These are phyloP conservation scores for Ophiostoma tasmaniense DNA, from an alignment of 2,329 filamentous ascomycete genomes.

Conservation along the genomic window DNA sequence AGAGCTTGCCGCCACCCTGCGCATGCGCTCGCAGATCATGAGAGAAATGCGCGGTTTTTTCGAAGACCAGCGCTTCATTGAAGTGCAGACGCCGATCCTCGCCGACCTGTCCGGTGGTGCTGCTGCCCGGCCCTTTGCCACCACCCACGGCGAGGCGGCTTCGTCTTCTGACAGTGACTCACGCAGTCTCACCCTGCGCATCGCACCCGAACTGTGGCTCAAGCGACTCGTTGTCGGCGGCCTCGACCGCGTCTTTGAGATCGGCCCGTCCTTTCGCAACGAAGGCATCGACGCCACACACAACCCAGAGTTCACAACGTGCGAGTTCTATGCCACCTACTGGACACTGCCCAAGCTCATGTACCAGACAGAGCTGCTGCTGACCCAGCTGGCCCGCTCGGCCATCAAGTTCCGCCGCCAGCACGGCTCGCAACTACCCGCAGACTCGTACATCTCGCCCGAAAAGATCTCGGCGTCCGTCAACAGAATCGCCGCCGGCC, in stretches of 20 bases:
- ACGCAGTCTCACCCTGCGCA: conserved; percentile 58
- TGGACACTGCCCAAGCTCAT: conserved; percentile 69
- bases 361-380: conserved; percentile 61
- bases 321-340: conserved; percentile 91
- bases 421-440: background rate
- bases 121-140: conserved; percentile 77
- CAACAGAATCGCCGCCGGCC: conserved; percentile 11
- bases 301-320: conserved; percentile 95
- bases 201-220: conserved; percentile 91
- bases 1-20: conserved; percentile 51
- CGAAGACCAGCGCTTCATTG: conserved; percentile 62
- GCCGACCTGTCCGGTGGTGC: conserved; percentile 79
- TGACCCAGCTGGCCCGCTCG: conserved; percentile 45
- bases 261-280: conserved; percentile 86
- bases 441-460: conserved; percentile 22
- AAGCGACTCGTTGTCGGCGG: conserved; percentile 87
- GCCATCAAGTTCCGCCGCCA: conserved; percentile 26
- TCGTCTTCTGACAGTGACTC: background rate
- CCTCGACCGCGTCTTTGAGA: conserved; percentile 83
- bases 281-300: conserved; percentile 87
- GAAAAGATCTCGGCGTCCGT: background rate
- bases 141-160: conserved; percentile 42
- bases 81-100: conserved; percentile 87
- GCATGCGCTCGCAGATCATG: conserved; percentile 66
- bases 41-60: conserved; percentile 67